Base-by-base conservation (phyloP, 306 rosid genomes). In the Hippophae rhamnoides region DNA sequence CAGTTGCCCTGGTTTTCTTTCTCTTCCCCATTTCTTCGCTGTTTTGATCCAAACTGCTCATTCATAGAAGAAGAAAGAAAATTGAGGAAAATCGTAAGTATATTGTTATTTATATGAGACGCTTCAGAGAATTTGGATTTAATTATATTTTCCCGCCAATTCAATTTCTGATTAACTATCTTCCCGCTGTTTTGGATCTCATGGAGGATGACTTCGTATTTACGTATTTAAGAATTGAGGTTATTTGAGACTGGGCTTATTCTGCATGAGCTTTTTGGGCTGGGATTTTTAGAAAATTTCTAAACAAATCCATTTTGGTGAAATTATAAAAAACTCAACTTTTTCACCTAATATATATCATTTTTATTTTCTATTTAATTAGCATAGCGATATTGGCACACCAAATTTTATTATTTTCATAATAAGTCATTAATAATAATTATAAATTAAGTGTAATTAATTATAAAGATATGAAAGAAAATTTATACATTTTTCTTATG, bases 1-100 rank as follows among this genome's bases (percentile, higher is more conserved):
- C 78, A 5, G 83, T 75, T 82, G 72, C 85, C 85, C 85, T 80
- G 74, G 63, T 14, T 72, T 72, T 82, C 80, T 70, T 84, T 58
- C 75, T 72, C 78, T 73, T 88, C 54, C 72, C 86, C 96, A 84
- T 88, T 50, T 23, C 18, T 13, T 58, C 41, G 8, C 65, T 5
- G 63, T 23, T 3, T 23, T 6, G 26, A 14, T 10, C 3, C 10
- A 38, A 25, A 41, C 9, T 11, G 6, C 8, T 10, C 7, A 49
- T 31, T 18, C 11, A n/a, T 52, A 13, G 50, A 42, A 47, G 7
- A 49, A 9, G 46, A 65, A 7, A 6, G 1, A 9, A 54, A 26
- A 45, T 27, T 3, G 12, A 1, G 9, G 0, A 9, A 7, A 4
- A 6, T 0, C 18, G 12, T 8, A 49, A 23, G 53, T 8, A 5